Evolutionary conservation across 1,284 basidiomycete species (phyloP).

Genomic region (Hypsizygus ulmarius): DNA sequence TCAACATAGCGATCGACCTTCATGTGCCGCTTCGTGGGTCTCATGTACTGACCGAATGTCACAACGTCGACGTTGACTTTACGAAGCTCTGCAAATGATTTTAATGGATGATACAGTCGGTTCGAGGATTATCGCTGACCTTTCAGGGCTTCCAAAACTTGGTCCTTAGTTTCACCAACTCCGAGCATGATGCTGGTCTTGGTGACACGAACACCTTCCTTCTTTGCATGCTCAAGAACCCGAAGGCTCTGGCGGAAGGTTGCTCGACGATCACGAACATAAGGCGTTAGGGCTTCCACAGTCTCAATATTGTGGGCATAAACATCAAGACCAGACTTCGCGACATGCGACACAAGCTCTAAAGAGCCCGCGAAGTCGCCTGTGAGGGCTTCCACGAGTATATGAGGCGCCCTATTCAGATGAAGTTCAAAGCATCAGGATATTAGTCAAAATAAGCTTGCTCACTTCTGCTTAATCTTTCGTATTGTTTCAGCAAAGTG

Average conservation of each 20-base stretch:
- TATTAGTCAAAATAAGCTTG: constrained; percentile 7
- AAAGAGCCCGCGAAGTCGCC: constrained; percentile 89
- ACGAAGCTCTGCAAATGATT: constrained; percentile 66
- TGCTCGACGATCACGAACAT: constrained; percentile 92
- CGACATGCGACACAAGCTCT: constrained; percentile 78
- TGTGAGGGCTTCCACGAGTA: constrained; percentile 95
- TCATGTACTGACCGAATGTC: constrained; percentile 99
- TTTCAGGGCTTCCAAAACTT: constrained; percentile 81
- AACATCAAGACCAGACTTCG: constrained; percentile 92
- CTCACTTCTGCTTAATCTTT: constrained; percentile 93
- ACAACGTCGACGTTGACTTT: constrained; percentile 93
- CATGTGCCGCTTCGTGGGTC: constrained; percentile 98
- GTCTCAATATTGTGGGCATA: constrained; percentile 99
- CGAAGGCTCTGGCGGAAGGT: constrained; percentile 88
- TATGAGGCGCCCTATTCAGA: constrained; percentile 77
- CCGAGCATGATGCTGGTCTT: constrained; percentile 99
- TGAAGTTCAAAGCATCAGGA: not conserved
- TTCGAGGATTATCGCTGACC: constrained; percentile 41
- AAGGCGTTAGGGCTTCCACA: constrained; percentile 89
- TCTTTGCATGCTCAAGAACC: constrained; percentile 83
- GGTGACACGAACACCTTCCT: constrained; percentile 83
- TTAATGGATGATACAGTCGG: not conserved
- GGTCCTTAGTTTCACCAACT: constrained; percentile 87
- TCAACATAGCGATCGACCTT: constrained; percentile 97
- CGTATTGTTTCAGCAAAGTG: constrained; percentile 95